A percentile compares a stretch with the other conserved stretches of the same genome.
Evolutionary conservation across 345 rosid genomes (phyloP).

Genomic region (Hypericum androsaemum): DNA sequence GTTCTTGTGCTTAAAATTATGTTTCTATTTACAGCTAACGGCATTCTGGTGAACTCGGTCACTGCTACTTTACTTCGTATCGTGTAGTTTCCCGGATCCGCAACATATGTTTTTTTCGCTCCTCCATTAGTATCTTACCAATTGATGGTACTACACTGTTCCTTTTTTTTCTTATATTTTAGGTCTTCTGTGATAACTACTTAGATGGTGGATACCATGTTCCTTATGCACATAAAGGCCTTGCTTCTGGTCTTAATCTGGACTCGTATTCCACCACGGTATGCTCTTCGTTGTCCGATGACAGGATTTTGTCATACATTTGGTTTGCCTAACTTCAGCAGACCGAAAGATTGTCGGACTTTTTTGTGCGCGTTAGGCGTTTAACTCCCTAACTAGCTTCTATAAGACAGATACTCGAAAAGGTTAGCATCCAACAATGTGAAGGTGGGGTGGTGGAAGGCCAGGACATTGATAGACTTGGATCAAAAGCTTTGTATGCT

Average conservation of each 20-base stretch:
- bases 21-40: not conserved
- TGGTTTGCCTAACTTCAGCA: too few relatives aligned
- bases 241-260: slow-evolving; percentile 68
- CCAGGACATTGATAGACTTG: slow-evolving; percentile 46
- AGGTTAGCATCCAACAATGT: slow-evolving; percentile 78
- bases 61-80: too few relatives aligned
- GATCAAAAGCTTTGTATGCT: slow-evolving; percentile 69
- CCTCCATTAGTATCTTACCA: not conserved
- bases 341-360: not conserved
- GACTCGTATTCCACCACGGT: slow-evolving; percentile 74
- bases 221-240: slow-evolving; percentile 82
- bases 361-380: not conserved
- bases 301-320: too few relatives aligned
- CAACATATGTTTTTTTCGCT: not conserved
- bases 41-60: not conserved
- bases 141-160: not conserved
- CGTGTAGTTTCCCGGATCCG: too few relatives aligned
- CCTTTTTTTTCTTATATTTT: slow-evolving; percentile 5
- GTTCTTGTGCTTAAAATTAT: not conserved
- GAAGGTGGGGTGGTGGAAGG: slow-evolving; percentile 38
- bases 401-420: slow-evolving; percentile 44
- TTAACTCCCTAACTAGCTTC: slow-evolving; percentile 4
- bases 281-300: slow-evolving; percentile 14
- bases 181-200: slow-evolving; percentile 98
- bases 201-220: slow-evolving; percentile 97